These are phyloP conservation scores for Corchorus olitorius DNA, from an alignment of 345 rosid genomes.

Conservation along the genomic window DNA sequence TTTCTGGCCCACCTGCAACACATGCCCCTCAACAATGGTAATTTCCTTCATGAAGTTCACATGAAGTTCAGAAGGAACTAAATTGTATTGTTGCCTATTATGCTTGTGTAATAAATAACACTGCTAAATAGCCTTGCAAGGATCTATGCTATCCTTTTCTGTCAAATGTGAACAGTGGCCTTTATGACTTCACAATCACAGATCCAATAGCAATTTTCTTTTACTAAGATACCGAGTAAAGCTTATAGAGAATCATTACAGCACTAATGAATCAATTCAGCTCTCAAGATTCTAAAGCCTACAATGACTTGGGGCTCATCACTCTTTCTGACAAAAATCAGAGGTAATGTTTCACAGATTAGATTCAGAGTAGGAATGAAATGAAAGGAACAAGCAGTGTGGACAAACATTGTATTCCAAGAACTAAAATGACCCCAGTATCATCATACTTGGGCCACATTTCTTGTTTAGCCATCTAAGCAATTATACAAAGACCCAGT, in stretches of 20 bases:
- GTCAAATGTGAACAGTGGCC: background rate
- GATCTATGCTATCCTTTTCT: background rate
- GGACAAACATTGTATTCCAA: background rate
- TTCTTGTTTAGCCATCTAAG: background rate
- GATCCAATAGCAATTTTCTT: conserved; percentile 1
- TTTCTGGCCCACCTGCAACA: background rate
- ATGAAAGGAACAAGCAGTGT: background rate
- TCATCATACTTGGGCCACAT: background rate
- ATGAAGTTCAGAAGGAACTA: conserved; percentile 4
- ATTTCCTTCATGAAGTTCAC: conserved; percentile 11
- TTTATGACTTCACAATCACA: background rate
- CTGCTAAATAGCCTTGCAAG: background rate
- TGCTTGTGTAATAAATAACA: background rate
- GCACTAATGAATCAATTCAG: background rate
- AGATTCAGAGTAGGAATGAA: background rate
- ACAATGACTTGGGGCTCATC: background rate
- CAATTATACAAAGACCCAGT: background rate
- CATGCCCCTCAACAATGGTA: background rate
- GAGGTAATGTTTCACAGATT: background rate
- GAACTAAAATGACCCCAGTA: no score
- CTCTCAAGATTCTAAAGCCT: background rate
- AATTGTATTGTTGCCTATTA: background rate
- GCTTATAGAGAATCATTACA: background rate
- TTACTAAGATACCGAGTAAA: conserved; percentile 2
- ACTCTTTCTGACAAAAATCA: background rate